phyloP scores from a whole-genome alignment of 768 basidiomycete species.

The Hemileccinum impolitum region DNA sequence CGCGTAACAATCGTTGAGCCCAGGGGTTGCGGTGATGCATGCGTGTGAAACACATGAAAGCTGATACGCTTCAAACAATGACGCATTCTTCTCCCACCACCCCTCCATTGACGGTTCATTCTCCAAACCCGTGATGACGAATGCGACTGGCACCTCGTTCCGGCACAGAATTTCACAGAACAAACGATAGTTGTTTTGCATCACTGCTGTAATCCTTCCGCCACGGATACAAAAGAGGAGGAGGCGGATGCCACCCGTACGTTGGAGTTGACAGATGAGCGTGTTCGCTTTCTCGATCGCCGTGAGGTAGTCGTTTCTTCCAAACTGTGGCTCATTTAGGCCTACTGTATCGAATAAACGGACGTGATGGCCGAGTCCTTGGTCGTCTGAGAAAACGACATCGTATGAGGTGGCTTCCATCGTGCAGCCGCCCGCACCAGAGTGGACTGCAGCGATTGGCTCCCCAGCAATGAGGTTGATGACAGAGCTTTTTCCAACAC shows the following conservation, averaged over 20 bases:
- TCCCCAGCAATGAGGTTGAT: constrained; percentile 37
- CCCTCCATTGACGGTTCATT: constrained; percentile 31
- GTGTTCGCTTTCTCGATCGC: constrained; percentile 31
- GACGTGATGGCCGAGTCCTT: constrained; percentile 18
- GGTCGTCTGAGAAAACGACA: constrained; percentile 16
- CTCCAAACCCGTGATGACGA: constrained; percentile 33
- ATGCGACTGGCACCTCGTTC: constrained; percentile 28
- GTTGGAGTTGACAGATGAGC: constrained; percentile 34
- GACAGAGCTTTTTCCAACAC: constrained; percentile 39
- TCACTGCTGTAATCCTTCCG: constrained; percentile 28
- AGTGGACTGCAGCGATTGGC: constrained; percentile 26
- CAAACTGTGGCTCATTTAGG: constrained; percentile 26
- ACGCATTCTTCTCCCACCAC: constrained; percentile 34
- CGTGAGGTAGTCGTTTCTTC: constrained; percentile 23
- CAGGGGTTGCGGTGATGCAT: constrained; percentile 37
- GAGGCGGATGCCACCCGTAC: constrained; percentile 30
- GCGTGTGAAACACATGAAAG: constrained; percentile 32
- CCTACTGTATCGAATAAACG: constrained; percentile 35
- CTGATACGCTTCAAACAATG: constrained; percentile 25
- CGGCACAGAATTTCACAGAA: constrained; percentile 32
- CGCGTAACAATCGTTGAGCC: constrained; percentile 21
- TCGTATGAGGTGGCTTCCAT: constrained; percentile 28
- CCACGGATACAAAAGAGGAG: constrained; percentile 35
- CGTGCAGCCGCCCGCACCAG: constrained; percentile 35
- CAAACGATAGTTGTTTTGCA: constrained; percentile 30